These are phyloP conservation scores for Colletotrichum trifolii DNA, from an alignment of 2,329 filamentous ascomycete species.

Conservation along the genomic window DNA sequence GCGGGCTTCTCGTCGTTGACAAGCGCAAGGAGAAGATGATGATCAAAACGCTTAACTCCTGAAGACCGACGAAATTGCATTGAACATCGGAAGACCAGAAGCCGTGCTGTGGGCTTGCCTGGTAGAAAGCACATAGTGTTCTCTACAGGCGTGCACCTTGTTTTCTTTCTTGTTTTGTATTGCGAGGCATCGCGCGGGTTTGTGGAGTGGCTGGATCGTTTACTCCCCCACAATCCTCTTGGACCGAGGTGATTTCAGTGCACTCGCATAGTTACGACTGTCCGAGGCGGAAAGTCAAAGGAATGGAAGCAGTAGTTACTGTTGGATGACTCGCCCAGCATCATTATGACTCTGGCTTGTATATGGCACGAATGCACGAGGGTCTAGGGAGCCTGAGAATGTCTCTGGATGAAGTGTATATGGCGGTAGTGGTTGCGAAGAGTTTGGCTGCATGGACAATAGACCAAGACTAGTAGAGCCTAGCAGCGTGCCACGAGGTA, in stretches of 20 bases:
- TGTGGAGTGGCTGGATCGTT: slow-evolving; percentile 17
- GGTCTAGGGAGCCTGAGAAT: too few relatives aligned
- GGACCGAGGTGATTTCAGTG: slow-evolving; percentile 6
- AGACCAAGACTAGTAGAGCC: too few relatives aligned
- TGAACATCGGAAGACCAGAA: slow-evolving; percentile 31
- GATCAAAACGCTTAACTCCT: slow-evolving; percentile 73
- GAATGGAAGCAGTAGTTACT: slow-evolving; percentile 20
- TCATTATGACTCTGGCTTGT: slow-evolving; percentile 17
- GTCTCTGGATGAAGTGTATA: too few relatives aligned
- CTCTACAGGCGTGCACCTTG: background rate
- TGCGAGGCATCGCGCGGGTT: slow-evolving; percentile 7
- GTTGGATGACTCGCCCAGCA: slow-evolving; percentile 32
- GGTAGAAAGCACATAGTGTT: slow-evolving; percentile 9
- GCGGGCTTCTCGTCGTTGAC: slow-evolving; percentile 76
- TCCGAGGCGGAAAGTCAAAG: background rate
- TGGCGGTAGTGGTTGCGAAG: too few relatives aligned
- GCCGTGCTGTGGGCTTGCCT: slow-evolving; percentile 28
- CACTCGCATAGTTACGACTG: slow-evolving; percentile 9
- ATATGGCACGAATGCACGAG: background rate
- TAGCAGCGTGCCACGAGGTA: too few relatives aligned
- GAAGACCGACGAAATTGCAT: slow-evolving; percentile 39
- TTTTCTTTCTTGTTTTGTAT: slow-evolving; percentile 32
- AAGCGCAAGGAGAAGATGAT: slow-evolving; percentile 76
- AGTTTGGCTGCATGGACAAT: too few relatives aligned
- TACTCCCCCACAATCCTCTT: slow-evolving; percentile 15